Conservation (phyloP, 495 filamentous ascomycete species). For the Lophiotrema nucula region DNA sequence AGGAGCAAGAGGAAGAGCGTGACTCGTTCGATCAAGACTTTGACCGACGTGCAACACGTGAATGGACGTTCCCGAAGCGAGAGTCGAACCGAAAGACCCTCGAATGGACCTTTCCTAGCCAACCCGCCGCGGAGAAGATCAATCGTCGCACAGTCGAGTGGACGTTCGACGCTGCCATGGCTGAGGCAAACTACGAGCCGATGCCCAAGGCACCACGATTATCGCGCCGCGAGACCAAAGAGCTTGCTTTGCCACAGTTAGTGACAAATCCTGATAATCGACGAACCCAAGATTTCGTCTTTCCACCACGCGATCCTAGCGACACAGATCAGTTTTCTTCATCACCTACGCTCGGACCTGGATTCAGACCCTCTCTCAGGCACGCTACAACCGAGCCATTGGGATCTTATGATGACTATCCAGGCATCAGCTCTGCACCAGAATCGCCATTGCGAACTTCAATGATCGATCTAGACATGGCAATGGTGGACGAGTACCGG, state of each 20-base stretch:
- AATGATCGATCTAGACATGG: slow-evolving; percentile 44
- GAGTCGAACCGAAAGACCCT: slow-evolving; percentile 3
- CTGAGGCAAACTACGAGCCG: slow-evolving; percentile 27
- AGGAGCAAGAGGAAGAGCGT: slow-evolving; percentile 40
- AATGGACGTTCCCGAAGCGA: slow-evolving; percentile 11
- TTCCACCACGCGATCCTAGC: slow-evolving; percentile 18
- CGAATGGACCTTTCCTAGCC: slow-evolving; percentile 3
- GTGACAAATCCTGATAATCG: slow-evolving; percentile 13
- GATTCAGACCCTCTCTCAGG: slow-evolving; percentile 38
- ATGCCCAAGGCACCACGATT: slow-evolving; percentile 1
- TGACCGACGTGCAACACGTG: slow-evolving; percentile 35
- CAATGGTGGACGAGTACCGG: slow-evolving; percentile 34
- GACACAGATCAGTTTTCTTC: slow-evolving; percentile 22
- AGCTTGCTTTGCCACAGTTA: slow-evolving; percentile 10
- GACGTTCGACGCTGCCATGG: slow-evolving; percentile 31
- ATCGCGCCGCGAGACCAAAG: slow-evolving; percentile 22
- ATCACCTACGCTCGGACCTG: slow-evolving; percentile 30
- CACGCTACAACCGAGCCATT: slow-evolving; percentile 40
- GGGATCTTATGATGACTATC: slow-evolving; percentile 37
- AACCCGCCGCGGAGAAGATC: slow-evolving; percentile 11
- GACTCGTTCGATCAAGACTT: slow-evolving; percentile 21
- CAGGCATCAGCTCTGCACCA: slow-evolving; percentile 23
- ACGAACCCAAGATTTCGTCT: slow-evolving; percentile 29
- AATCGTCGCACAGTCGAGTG: slow-evolving; percentile 27
- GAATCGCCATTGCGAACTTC: slow-evolving; percentile 38